Evolutionary conservation across 306 rosid genomes (phyloP), one percentile per base, ranked within the genome.

Genomic region (Lathyrus aphaca): DNA sequence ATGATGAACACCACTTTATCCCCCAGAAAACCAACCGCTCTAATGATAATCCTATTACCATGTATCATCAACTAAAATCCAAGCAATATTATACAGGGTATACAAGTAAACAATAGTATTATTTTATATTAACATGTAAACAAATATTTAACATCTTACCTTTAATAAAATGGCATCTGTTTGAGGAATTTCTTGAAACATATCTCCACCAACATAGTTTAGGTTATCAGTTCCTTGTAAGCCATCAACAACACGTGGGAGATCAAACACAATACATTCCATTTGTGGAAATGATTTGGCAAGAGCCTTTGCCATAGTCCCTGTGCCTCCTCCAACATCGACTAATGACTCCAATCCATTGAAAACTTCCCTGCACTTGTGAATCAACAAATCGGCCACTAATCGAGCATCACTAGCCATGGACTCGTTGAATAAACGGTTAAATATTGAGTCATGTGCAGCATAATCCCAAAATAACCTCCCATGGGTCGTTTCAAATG

Each of bases 311-410:
- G 74, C 69, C 54, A 68, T 1, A 4, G 63, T 23, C 5, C 79
- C 74, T 0, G 74, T 75, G 16, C 79, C 74, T 46, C 79, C 79
- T 15, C 69, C 79, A 46, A 75, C 79, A 57, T 75, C 79, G 49
- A 75, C 69, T 38, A 67, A 48, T 32, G 79, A 57, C 9, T 23
- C 55, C 16, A 38, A 48, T 57, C 69, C 69, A 5, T 15, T 7
- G 23, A 75, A 67, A 16, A 37, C 37, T 3, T 3, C 43, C 25
- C 25, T 48, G 9, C 21, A 67, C 4, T 67, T 76, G 40, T 76
- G 70, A 14, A 59, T 50, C 56, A 60, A n/a, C 56, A 76, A 3
- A 40, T 16, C 14, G 0, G 10, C 1, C 1, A 76, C 27, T 5
- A 76, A 49, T 60, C 8, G 62, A 25, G 70, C 21, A 3, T 76